Evolutionary conservation across 106 monocot genomes (phyloP), one percentile per base, ranked within the genome.

Genomic region (Chionographis japonica): DNA sequence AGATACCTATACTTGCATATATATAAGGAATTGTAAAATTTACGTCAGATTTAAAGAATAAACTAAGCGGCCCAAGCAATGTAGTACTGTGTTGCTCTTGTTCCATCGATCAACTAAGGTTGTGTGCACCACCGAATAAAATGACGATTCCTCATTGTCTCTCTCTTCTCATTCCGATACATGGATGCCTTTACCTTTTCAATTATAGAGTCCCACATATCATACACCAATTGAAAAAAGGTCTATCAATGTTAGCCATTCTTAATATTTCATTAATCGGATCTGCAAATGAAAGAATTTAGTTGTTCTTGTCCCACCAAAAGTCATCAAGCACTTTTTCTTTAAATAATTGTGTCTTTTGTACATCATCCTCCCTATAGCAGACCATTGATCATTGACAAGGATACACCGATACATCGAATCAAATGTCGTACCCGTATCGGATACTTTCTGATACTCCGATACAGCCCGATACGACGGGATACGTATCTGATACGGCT

Each of bases 191-290:
- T 27, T 6, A 19, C 2, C 27, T 27, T 37, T 62, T 54, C 39
- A 20, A 52, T 36, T 39, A 52, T 36, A 0, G 36, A 6, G 54
- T 54, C 62, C 52, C n/a, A 72, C 50, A 60, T 18, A 51, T 51
- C 10, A 51, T 51, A 51, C 50, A 51, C 50, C 7, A 51, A 9
- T 7, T 51, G 50, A 51, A 72, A 54, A 14, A 35, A 17, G 37
- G 53, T 12, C 52, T 63, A 17, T 72, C 52, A 4, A 37, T 72
- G 16, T 52, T 62, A 9, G 36, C 49, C 3, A 19, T 27, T 37
- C 37, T 13, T 14, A 72, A n/a, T 63, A 72, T 63, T 4, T 17
- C 41, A 63, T 72, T 63, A 12, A 72, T 72, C 20, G 63, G 72
- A 3, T 72, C 14, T 18, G 52, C 63, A 35, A 62, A 63, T 27